Percentiles rank a stretch among this genome's conserved stretches.
phyloP scores from a whole-genome alignment of 305 asterid genomes.

The Plantago lanceolata region DNA sequence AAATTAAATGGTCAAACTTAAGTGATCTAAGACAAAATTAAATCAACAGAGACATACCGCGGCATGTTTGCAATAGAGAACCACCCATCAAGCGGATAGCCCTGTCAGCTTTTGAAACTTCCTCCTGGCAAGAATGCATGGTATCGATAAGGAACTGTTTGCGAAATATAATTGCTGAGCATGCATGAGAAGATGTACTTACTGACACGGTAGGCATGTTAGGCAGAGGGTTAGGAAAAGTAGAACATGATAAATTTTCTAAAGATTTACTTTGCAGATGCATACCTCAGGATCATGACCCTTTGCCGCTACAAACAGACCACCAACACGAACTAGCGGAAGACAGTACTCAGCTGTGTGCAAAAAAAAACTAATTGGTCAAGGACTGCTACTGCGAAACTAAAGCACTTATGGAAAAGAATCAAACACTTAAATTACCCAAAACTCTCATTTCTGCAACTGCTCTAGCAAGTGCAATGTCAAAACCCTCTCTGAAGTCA shows the following conservation, averaged over 20 bases:
- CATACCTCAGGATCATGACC: conserved; percentile 89
- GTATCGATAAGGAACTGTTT: conserved; percentile 5
- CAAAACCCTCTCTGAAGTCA: conserved; percentile 72
- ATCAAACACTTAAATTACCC: conserved; percentile 36
- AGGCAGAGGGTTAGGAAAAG: neutral
- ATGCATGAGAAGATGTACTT: conserved; percentile 9
- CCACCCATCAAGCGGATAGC: conserved; percentile 82
- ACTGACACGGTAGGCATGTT: neutral
- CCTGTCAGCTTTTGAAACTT: conserved; percentile 72
- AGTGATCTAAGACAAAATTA: conserved; percentile 9
- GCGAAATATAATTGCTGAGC: conserved; percentile 1
- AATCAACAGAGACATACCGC: conserved; percentile 43
- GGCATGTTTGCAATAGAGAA: conserved; percentile 59
- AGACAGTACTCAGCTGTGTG: conserved; percentile 83
- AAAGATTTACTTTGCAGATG: neutral
- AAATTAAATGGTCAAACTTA: too few species aligned
- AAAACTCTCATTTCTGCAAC: conserved; percentile 95
- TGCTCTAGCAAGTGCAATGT: conserved; percentile 90
- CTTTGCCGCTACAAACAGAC: conserved; percentile 95
- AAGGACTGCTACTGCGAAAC: conserved; percentile 18
- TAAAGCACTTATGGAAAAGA: conserved; percentile 1
- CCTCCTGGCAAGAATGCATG: conserved; percentile 51
- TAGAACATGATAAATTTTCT: neutral
- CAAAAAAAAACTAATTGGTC: conserved; percentile 21
- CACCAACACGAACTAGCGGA: conserved; percentile 93